Evolutionary conservation across 176 grass and related monocot genomes (phyloP).

Genomic region (Bothriochloa decipiens): DNA sequence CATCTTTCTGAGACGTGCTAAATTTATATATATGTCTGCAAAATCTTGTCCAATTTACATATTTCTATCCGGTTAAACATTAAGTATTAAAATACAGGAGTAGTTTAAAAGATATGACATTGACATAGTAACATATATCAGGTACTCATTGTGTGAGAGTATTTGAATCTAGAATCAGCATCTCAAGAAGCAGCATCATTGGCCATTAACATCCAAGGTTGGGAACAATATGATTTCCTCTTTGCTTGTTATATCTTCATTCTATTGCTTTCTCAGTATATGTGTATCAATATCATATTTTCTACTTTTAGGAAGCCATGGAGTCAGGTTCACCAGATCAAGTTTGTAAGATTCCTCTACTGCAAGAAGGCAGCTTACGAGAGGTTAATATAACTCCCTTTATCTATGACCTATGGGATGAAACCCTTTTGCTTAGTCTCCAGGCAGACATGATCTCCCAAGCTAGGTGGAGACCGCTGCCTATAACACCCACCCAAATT

Average conservation of each 20-base stretch:
- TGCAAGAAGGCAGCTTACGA: background rate
- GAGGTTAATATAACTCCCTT: conserved; percentile 17
- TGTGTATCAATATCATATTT: background rate
- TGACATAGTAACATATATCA: background rate
- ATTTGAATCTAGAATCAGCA: background rate
- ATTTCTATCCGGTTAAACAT: background rate
- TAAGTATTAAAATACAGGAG: background rate
- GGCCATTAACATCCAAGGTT: background rate
- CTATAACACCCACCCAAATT: background rate
- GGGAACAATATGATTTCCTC: background rate
- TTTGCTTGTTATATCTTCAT: background rate
- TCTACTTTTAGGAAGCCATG: conserved; percentile 4
- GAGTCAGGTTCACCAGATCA: background rate
- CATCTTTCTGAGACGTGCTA: background rate
- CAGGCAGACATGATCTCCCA: background rate
- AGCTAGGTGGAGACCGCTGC: background rate
- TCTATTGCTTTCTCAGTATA: background rate
- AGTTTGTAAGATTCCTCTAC: conserved; percentile 15
- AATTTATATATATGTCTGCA: background rate
- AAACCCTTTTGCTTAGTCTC: background rate
- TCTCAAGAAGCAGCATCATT: conserved; percentile 6
- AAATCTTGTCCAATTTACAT: background rate
- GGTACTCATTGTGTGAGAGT: background rate
- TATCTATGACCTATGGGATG: background rate
- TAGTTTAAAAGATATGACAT: background rate